A percentile compares a stretch with the other conserved stretches of the same genome.
phyloP scores from a whole-genome alignment of 768 basidiomycete species.

The Boletus rubroflammeus region DNA sequence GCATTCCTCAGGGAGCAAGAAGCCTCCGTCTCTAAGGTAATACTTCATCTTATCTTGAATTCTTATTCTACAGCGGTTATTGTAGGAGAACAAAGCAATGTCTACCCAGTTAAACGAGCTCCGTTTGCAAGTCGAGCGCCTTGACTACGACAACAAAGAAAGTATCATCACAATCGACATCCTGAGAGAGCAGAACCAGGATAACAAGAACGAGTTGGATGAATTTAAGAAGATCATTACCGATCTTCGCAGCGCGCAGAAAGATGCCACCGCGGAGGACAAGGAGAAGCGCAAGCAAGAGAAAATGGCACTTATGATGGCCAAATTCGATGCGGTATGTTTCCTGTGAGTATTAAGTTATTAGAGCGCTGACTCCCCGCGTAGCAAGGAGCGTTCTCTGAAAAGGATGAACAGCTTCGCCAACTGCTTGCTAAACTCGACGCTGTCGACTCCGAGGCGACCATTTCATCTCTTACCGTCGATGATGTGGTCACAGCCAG shows the following conservation, averaged over 20 bases:
- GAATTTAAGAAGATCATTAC: conserved; percentile 78
- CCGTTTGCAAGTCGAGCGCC: conserved; percentile 82
- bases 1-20: conserved; percentile 91
- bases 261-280: conserved; percentile 86
- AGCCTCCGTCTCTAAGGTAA: conserved; percentile 67
- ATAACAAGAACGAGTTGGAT: conserved; percentile 84
- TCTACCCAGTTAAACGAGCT: conserved; percentile 91
- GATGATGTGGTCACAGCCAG: conserved; percentile 82
- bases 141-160: conserved; percentile 97
- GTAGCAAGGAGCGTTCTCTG: conserved; percentile 90
- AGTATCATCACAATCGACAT: conserved; percentile 89
- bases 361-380: conserved; percentile 3
- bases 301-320: conserved; percentile 99
- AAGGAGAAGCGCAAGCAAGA: conserved; percentile 99
- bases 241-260: conserved; percentile 77
- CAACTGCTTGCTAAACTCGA: conserved; percentile 82
- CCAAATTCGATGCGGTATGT: conserved; percentile 91
- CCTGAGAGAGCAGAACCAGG: conserved; percentile 89
- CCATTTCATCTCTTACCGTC: conserved; percentile 54
- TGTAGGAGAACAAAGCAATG: conserved; percentile 90
- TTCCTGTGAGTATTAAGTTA: neutral
- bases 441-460: conserved; percentile 60
- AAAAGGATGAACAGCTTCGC: conserved; percentile 92
- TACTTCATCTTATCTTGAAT: conserved; percentile 9
- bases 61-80: conserved; percentile 7